Evolutionary conservation across 495 filamentous ascomycete species (phyloP), one percentile per base, ranked within the genome.

Genomic region (Penicillium riverlandense): DNA sequence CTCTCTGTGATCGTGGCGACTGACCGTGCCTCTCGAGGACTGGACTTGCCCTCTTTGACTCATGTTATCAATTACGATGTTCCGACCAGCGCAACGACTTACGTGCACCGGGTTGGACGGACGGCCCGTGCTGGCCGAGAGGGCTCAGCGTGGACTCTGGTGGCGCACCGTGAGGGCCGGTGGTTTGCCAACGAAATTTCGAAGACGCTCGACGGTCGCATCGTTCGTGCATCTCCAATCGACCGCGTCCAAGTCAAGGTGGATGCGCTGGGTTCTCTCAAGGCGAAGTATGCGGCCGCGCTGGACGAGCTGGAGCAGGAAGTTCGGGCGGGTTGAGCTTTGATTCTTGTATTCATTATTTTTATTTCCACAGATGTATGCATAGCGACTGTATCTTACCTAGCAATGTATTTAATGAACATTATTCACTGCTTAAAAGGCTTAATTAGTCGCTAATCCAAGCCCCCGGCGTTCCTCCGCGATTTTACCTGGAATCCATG

Each of bases 1-100:
- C 65, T 85, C 3, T 79, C 78, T 2, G 75, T 95, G 34, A 79
- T 96, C 8, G 82, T 96, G 32, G 88, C 91, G 8, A 92, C 92
- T 0, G 92, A 98, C 57, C 83, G 91, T 16, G 89, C 91, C 1
- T 85, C 91, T 1, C 86, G 94, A 37, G 92, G 92, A 55, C 79
- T 98, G n/a, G 92, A 98, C 58, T 70, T 96, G 1, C 75, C 75
- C 1, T 76, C 80, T 16, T 72, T 97, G 16, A 80, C 80, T 16
- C 85, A 95, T 50, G 88, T 97, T 9, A 70, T 97, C 54, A 96
- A 96, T 61, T 98, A 98, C 69, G 92, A 97, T 58, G 71, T 97
- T 30, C 94, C 92, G 0, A 75, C 78, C 8, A 85, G 79, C 47
- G 66, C 88, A 16, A 85, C 81, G 4, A 84, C 80, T 12, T 98